A percentile compares a stretch with the other conserved stretches of the same genome.
Conservation (phyloP, 345 rosid genomes). For the Melaleuca alternifolia region DNA sequence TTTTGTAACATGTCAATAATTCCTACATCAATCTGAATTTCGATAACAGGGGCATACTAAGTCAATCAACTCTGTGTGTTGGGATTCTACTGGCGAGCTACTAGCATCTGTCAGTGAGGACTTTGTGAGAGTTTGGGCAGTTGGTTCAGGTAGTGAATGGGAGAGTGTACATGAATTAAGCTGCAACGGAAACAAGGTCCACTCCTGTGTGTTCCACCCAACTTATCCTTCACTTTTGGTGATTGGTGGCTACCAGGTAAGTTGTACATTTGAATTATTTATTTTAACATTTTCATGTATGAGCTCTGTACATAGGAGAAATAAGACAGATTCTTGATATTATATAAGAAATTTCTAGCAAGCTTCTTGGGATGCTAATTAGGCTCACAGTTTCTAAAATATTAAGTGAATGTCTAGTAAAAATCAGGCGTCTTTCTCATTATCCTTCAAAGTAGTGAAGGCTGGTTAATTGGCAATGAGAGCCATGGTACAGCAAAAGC, state of each 20-base stretch:
- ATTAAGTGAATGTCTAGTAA: not conserved
- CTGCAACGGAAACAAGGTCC: conserved; percentile 79
- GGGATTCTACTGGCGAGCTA: conserved; percentile 84
- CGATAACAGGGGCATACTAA: conserved; percentile 63
- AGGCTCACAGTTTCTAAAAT: not conserved
- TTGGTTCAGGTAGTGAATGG: conserved; percentile 81
- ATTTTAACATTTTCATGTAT: not conserved
- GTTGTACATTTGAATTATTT: not conserved
- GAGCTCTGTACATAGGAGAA: not conserved
- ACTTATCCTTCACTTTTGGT: conserved; percentile 59
- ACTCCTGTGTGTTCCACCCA: conserved; percentile 92
- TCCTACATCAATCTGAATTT: not conserved
- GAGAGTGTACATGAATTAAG: conserved; percentile 84
- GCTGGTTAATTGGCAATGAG: not conserved
- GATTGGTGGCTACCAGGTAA: conserved; percentile 92
- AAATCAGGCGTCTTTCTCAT: not conserved
- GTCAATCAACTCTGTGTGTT: conserved; percentile 68
- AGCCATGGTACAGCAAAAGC: not conserved
- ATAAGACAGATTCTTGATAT: not conserved
- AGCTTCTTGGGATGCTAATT: not conserved
- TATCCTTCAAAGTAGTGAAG: not conserved
- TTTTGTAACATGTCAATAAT: not conserved
- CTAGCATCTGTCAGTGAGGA: conserved; percentile 93
- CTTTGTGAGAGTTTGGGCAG: conserved; percentile 82
- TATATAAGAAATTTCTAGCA: not conserved